Conservation (phyloP, 768 basidiomycete species). For the Macrolepiota dolichaula region DNA sequence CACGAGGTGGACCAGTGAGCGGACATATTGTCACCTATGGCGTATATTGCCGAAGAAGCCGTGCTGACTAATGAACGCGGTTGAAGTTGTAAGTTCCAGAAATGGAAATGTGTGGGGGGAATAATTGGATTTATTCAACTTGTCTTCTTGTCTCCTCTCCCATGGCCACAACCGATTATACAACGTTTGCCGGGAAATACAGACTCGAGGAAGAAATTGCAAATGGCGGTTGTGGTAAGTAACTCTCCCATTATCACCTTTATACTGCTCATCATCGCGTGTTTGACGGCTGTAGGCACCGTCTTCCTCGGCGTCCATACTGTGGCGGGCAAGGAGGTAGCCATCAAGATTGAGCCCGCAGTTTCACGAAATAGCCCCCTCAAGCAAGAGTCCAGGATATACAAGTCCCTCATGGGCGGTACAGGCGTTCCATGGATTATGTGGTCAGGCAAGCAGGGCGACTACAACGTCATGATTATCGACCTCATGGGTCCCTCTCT, state of each 20-base stretch:
- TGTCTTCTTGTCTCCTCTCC: background rate
- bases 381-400: slow-evolving; percentile 87
- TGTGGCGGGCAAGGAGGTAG: slow-evolving; percentile 79
- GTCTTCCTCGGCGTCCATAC: slow-evolving; percentile 80
- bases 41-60: background rate
- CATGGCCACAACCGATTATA: slow-evolving; percentile 11
- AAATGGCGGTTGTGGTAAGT: slow-evolving; percentile 73
- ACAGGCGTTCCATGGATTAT: slow-evolving; percentile 90
- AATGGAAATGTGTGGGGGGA: background rate
- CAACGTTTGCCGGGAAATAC: slow-evolving; percentile 72
- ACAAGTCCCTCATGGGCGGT: slow-evolving; percentile 87
- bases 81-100: slow-evolving; percentile 3
- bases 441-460: slow-evolving; percentile 87
- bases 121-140: background rate
- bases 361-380: slow-evolving; percentile 59
- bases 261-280: background rate
- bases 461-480: slow-evolving; percentile 98
- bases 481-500: slow-evolving; percentile 91
- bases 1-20: background rate
- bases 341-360: slow-evolving; percentile 79
- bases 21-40: background rate
- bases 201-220: slow-evolving; percentile 77
- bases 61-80: slow-evolving; percentile 13
- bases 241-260: background rate
- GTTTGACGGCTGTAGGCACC: slow-evolving; percentile 45